phyloP scores from a whole-genome alignment of 2,329 filamentous ascomycete genomes.

The Zymoseptoria ardabiliae region DNA sequence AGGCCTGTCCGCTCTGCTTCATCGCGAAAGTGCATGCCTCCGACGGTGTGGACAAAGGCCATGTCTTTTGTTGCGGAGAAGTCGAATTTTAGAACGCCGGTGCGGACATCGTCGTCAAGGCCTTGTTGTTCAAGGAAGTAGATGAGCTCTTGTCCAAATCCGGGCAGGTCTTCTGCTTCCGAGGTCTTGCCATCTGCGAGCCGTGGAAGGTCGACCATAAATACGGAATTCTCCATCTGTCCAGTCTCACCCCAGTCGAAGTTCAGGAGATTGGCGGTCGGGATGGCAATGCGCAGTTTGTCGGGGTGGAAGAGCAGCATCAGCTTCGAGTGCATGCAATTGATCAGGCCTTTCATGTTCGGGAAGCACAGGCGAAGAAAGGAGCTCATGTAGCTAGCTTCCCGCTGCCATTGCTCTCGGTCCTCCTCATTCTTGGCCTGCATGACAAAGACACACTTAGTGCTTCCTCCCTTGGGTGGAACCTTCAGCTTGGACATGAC shows the following conservation, averaged over 20 bases:
- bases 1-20: slow-evolving; percentile 56
- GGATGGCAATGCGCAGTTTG: slow-evolving; percentile 72
- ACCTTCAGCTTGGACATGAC: slow-evolving; percentile 54
- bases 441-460: slow-evolving; percentile 51
- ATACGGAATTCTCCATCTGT: slow-evolving; percentile 80
- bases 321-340: slow-evolving; percentile 88
- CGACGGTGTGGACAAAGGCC: slow-evolving; percentile 76
- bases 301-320: slow-evolving; percentile 74
- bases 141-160: slow-evolving; percentile 58
- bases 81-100: slow-evolving; percentile 70
- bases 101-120: slow-evolving; percentile 56
- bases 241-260: slow-evolving; percentile 88
- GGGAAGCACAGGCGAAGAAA: slow-evolving; percentile 69
- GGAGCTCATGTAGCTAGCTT: slow-evolving; percentile 25
- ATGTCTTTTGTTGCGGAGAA: slow-evolving; percentile 65
- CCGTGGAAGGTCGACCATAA: slow-evolving; percentile 83
- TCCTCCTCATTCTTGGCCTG: slow-evolving; percentile 46
- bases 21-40: slow-evolving; percentile 29
- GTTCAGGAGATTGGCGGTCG: slow-evolving; percentile 75
- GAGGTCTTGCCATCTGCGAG: slow-evolving; percentile 29
- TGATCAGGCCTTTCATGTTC: slow-evolving; percentile 61
- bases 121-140: slow-evolving; percentile 63
- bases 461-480: slow-evolving; percentile 49
- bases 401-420: slow-evolving; percentile 20
- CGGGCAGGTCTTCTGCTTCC: slow-evolving; percentile 33